Conservation (phyloP, 192 early-diverging fungal species). For the Geosiphon pyriformis region DNA sequence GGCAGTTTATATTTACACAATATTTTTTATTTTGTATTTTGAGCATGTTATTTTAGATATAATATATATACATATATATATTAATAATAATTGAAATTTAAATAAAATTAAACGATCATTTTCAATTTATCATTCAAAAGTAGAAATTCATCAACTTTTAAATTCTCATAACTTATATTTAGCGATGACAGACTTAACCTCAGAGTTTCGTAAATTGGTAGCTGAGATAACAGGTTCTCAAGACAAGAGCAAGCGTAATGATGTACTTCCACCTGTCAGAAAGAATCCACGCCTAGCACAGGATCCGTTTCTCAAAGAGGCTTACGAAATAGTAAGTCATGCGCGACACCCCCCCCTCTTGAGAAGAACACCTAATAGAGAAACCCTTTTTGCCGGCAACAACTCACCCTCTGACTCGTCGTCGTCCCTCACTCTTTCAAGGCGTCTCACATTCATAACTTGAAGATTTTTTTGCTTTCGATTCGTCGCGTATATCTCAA, state of each 20-base stretch:
- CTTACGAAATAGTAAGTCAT: conserved; percentile 51
- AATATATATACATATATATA: too few relatives aligned
- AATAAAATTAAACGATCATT: too few relatives aligned
- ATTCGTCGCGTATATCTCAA: conserved; percentile 54
- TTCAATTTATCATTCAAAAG: too few relatives aligned
- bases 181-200: conserved; percentile 16
- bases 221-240: background rate
- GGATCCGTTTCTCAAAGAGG: conserved; percentile 55
- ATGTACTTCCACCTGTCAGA: conserved; percentile 8
- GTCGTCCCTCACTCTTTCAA: background rate
- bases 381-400: background rate
- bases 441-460: conserved; percentile 42
- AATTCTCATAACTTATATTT: too few relatives aligned
- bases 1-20: too few relatives aligned
- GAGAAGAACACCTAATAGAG: background rate
- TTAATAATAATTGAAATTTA: too few relatives aligned
- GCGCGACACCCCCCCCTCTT: too few relatives aligned
- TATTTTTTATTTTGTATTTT: too few relatives aligned
- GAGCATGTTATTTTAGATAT: too few relatives aligned
- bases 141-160: too few relatives aligned
- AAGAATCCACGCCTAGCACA: conserved; percentile 8
- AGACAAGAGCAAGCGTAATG: background rate
- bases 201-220: conserved; percentile 17
- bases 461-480: conserved; percentile 44
- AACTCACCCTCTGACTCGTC: background rate